phyloP scores from a whole-genome alignment of 495 filamentous ascomycete species.

The Aspergillus kassunensis region DNA sequence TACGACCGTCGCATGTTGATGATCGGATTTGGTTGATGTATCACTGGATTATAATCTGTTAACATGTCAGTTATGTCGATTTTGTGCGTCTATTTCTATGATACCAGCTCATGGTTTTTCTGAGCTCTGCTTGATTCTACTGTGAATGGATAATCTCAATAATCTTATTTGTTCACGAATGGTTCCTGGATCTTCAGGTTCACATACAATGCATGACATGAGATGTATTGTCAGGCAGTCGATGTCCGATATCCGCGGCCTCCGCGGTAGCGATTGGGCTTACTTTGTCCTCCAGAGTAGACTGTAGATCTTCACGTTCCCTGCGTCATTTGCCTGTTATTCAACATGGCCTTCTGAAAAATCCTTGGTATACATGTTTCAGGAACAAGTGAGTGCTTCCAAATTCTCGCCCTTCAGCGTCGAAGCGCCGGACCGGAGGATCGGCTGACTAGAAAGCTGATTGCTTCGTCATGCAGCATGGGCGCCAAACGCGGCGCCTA shows the following conservation, averaged over 20 bases:
- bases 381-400: not conserved
- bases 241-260: not conserved
- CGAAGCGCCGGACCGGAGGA: conserved; percentile 1
- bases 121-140: conserved; percentile 29
- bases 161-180: conserved; percentile 19
- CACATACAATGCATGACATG: too few relatives aligned
- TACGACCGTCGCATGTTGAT: not conserved
- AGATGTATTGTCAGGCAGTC: not conserved
- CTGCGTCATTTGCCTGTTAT: not conserved
- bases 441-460: conserved; percentile 21
- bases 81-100: conserved; percentile 21
- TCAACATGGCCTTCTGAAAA: too few relatives aligned
- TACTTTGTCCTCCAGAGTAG: not conserved
- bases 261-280: not conserved
- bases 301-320: not conserved
- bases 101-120: conserved; percentile 43
- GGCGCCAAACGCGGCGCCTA: conserved; percentile 38
- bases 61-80: conserved; percentile 15
- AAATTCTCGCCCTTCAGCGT: not conserved
- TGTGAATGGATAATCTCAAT: conserved; percentile 28
- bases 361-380: too few relatives aligned
- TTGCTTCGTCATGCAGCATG: conserved; percentile 19
- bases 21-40: conserved; percentile 24
- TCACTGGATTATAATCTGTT: conserved; percentile 17
- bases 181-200: too few relatives aligned